Evolutionary conservation across 257 asterid species (phyloP).

Genomic region (Forsythia suspensa): DNA sequence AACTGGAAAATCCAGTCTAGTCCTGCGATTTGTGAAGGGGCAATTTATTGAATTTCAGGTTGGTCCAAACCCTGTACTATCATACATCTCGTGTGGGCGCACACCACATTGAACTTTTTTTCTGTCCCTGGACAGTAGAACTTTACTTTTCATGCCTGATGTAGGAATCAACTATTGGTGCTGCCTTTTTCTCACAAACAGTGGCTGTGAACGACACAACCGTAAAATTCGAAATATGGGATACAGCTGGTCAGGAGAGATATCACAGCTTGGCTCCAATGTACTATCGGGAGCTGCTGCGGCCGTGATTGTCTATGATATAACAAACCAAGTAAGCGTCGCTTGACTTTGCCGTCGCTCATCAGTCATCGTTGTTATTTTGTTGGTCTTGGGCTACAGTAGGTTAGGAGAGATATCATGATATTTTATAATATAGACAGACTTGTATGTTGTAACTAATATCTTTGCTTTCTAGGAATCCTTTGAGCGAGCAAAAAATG

Average conservation of each 20-base stretch:
- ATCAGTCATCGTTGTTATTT: not conserved
- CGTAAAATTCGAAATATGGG: slow-evolving; percentile 90
- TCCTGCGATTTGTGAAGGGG: slow-evolving; percentile 81
- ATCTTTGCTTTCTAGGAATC: slow-evolving; percentile 50
- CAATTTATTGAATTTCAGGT: slow-evolving; percentile 88
- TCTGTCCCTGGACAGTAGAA: slow-evolving; percentile 3
- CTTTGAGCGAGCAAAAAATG: slow-evolving; percentile 85
- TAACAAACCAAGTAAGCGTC: slow-evolving; percentile 57
- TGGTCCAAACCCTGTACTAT: slow-evolving; percentile 3
- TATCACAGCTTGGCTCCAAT: slow-evolving; percentile 93
- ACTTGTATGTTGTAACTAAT: not conserved
- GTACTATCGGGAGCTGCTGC: slow-evolving; percentile 93
- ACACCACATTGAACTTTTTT: not conserved
- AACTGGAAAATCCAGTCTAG: slow-evolving; percentile 87
- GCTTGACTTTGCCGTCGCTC: not conserved
- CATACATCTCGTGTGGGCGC: not conserved
- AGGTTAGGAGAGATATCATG: not conserved
- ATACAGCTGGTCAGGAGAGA: slow-evolving; percentile 91
- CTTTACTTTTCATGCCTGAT: slow-evolving; percentile 21
- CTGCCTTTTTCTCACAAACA: slow-evolving; percentile 85
- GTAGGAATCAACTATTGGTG: slow-evolving; percentile 91
- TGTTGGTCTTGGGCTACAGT: not conserved
- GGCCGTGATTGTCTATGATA: slow-evolving; percentile 74
- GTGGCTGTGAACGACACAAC: slow-evolving; percentile 79
- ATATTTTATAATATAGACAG: not conserved